Conservation (phyloP, 495 filamentous ascomycete genomes). For the Penicillium atrosanguineum region DNA sequence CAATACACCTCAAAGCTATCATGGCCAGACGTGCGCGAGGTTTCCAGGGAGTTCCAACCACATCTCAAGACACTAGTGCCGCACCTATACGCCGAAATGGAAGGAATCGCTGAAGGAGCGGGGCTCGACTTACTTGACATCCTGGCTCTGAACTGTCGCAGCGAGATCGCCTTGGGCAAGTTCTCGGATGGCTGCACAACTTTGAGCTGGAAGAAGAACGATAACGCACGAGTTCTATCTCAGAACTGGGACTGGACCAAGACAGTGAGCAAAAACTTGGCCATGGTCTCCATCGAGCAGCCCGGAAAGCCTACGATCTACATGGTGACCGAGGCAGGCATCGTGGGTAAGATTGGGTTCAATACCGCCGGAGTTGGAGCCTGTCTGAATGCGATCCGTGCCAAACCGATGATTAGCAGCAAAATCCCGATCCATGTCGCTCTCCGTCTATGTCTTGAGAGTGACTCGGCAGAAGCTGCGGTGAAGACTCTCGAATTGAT, state of each 20-base stretch:
- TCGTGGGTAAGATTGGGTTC: slow-evolving; percentile 70
- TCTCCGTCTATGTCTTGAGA: slow-evolving; percentile 59
- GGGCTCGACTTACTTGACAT: slow-evolving; percentile 53
- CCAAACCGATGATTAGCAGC: slow-evolving; percentile 51
- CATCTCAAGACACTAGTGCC: slow-evolving; percentile 40
- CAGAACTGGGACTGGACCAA: slow-evolving; percentile 69
- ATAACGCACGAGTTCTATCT: slow-evolving; percentile 43
- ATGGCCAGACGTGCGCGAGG: slow-evolving; percentile 47
- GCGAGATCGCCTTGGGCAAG: slow-evolving; percentile 63
- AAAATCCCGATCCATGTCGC: slow-evolving; percentile 63
- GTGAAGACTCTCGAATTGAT: slow-evolving; percentile 43
- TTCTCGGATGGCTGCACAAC: slow-evolving; percentile 66
- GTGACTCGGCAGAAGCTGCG: slow-evolving; percentile 48
- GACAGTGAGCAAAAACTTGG: slow-evolving; percentile 51
- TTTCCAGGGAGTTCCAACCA: slow-evolving; percentile 45
- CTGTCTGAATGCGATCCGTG: slow-evolving; percentile 63
- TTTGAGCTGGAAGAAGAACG: slow-evolving; percentile 48
- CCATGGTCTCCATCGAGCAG: slow-evolving; percentile 52
- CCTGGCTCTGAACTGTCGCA: slow-evolving; percentile 64
- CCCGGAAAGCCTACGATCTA: slow-evolving; percentile 46
- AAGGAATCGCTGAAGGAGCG: slow-evolving; percentile 60
- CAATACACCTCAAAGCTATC: slow-evolving; percentile 42
- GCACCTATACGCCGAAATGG: slow-evolving; percentile 51
- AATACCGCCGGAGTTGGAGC: slow-evolving; percentile 61
- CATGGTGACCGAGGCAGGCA: slow-evolving; percentile 54